These are phyloP conservation scores for Marchantia paleacea DNA, from an alignment of 225 moss, liverwort and hornwort genomes.

Conservation along the genomic window DNA sequence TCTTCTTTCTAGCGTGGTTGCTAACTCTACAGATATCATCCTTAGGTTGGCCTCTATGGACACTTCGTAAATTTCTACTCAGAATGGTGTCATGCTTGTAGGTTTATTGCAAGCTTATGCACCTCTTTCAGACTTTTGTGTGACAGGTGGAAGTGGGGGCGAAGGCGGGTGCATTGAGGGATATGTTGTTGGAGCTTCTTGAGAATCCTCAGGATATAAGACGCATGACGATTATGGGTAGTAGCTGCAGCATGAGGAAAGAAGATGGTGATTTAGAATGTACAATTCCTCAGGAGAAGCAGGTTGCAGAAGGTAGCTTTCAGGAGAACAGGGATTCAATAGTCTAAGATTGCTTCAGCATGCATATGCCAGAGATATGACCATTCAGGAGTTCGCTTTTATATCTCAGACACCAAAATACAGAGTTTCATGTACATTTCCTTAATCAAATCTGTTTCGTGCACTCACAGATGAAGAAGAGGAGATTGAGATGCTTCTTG, in stretches of 20 bases:
- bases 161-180: slow-evolving; percentile 90
- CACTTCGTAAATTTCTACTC: no score
- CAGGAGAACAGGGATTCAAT: neutral
- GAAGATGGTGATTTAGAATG: slow-evolving; percentile 61
- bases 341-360: neutral
- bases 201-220: slow-evolving; percentile 90
- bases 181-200: slow-evolving; percentile 92
- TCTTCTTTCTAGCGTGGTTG: no score
- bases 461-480: slow-evolving; percentile 86
- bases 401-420: no score
- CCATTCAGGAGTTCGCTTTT: no score
- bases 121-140: neutral
- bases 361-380: neutral
- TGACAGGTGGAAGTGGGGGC: slow-evolving; percentile 89
- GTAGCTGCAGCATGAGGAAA: slow-evolving; percentile 51
- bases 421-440: neutral
- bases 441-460: neutral
- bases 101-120: neutral
- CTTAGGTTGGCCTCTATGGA: no score
- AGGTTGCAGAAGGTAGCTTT: slow-evolving; percentile 69
- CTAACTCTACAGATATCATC: no score
- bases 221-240: slow-evolving; percentile 94
- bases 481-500: slow-evolving; percentile 98
- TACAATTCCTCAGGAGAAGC: slow-evolving; percentile 63
- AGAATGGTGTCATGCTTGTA: neutral